phyloP scores from a whole-genome alignment of 1,284 basidiomycete species.

The Trametes pubescens region DNA sequence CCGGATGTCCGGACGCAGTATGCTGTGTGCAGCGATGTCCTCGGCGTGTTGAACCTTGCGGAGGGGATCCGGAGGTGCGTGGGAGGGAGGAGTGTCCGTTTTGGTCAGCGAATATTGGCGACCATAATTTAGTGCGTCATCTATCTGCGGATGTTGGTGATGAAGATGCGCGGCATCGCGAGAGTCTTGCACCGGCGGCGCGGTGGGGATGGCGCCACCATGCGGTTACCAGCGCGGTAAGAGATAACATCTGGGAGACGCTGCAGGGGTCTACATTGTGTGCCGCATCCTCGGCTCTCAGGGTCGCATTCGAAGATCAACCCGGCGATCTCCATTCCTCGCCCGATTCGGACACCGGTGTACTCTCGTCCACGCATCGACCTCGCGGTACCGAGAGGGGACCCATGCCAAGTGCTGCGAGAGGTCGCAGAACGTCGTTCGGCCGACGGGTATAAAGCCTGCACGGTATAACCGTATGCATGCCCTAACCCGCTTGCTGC shows the following conservation, averaged over 20 bases:
- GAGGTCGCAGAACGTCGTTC: too few species aligned
- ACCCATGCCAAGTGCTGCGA: not conserved
- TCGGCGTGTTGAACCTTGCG: not conserved
- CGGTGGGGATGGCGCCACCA: not conserved
- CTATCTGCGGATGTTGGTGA: not conserved
- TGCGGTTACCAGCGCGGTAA: slow-evolving; percentile 1
- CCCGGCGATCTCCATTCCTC: slow-evolving; percentile 17
- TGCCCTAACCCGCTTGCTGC: too few species aligned
- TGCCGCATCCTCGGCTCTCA: not conserved
- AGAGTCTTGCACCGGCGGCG: slow-evolving; percentile 5
- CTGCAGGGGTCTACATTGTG: not conserved
- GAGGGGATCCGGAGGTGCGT: not conserved
- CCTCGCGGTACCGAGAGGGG: slow-evolving; percentile 3
- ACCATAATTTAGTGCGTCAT: not conserved
- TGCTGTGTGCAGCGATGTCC: not conserved
- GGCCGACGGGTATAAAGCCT: not conserved
- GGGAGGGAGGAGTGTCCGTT: not conserved
- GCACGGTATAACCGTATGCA: not conserved
- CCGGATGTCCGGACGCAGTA: slow-evolving; percentile 12
- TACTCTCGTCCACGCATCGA: not conserved
- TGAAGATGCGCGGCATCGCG: not conserved
- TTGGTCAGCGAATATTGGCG: not conserved
- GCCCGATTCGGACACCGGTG: not conserved
- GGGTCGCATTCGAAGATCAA: not conserved
- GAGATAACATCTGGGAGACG: slow-evolving; percentile 4